phyloP scores from a whole-genome alignment of 306 rosid genomes.

The Abrus precatorius region DNA sequence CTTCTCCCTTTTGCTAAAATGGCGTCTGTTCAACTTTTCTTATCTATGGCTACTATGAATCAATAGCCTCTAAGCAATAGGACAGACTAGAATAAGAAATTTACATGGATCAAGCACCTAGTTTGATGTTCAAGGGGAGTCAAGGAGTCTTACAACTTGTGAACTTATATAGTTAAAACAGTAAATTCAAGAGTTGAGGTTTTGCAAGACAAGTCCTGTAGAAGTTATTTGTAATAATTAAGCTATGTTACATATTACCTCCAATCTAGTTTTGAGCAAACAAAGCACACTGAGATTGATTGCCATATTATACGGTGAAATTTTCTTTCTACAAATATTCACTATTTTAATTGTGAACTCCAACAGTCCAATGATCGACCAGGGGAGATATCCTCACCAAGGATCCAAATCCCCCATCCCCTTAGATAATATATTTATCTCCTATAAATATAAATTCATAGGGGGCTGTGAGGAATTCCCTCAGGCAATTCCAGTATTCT shows the following conservation, averaged over 20 bases:
- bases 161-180: neutral
- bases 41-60: neutral
- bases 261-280: conserved; percentile 12
- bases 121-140: neutral
- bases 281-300: conserved; percentile 2
- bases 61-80: neutral
- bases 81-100: neutral
- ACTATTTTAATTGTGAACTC: neutral
- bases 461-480: conserved; percentile 16
- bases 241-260: neutral
- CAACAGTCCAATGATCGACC: conserved; percentile 13
- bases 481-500: conserved; percentile 18
- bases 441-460: neutral
- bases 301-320: neutral
- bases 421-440: neutral
- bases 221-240: conserved; percentile 13
- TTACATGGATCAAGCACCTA: neutral
- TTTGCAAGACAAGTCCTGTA: conserved; percentile 21
- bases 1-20: neutral
- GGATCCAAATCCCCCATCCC: conserved; percentile 17
- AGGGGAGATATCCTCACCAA: conserved; percentile 1
- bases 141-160: neutral
- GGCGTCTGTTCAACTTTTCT: neutral
- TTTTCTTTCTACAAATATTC: neutral
- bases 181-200: neutral